These are phyloP conservation scores for Solanum clarkiae DNA, from an alignment of 257 asterid species.

Conservation along the genomic window DNA sequence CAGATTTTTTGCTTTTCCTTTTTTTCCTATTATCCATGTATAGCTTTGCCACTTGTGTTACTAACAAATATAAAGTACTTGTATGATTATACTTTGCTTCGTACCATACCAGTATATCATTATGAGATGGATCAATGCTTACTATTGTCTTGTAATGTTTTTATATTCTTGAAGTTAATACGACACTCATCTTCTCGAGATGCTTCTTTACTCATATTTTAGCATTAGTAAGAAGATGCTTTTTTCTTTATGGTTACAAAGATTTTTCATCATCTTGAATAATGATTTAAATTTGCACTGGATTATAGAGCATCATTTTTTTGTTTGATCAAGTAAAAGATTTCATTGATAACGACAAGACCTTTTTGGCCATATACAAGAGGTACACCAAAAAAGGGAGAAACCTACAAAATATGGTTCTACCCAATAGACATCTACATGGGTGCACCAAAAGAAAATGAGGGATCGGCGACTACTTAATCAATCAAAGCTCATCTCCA, in stretches of 20 bases:
- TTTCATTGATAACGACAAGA: not conserved
- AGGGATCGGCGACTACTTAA: not conserved
- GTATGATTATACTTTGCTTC: not conserved
- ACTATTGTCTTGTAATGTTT: too few relatives aligned
- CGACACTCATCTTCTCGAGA: not conserved
- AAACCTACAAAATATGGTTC: not conserved
- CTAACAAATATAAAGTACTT: not conserved
- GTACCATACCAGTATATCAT: not conserved
- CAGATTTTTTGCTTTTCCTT: too few relatives aligned
- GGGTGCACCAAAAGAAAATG: not conserved
- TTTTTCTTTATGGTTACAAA: not conserved
- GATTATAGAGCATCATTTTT: not conserved
- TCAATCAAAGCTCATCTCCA: not conserved
- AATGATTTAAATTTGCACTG: not conserved
- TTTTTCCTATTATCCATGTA: not conserved
- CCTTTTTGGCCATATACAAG: not conserved
- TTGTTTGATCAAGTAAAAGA: not conserved
- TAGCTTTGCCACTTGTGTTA: not conserved
- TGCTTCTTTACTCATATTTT: not conserved
- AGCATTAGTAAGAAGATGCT: not conserved
- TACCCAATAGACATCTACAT: not conserved
- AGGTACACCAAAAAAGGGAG: not conserved
- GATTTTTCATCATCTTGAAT: not conserved
- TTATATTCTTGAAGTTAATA: not conserved
- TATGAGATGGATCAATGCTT: not conserved